Percentiles rank a stretch among this genome's conserved stretches.
Evolutionary conservation across 2,329 filamentous ascomycete genomes (phyloP).

Genomic region (Penicillium sp.): DNA sequence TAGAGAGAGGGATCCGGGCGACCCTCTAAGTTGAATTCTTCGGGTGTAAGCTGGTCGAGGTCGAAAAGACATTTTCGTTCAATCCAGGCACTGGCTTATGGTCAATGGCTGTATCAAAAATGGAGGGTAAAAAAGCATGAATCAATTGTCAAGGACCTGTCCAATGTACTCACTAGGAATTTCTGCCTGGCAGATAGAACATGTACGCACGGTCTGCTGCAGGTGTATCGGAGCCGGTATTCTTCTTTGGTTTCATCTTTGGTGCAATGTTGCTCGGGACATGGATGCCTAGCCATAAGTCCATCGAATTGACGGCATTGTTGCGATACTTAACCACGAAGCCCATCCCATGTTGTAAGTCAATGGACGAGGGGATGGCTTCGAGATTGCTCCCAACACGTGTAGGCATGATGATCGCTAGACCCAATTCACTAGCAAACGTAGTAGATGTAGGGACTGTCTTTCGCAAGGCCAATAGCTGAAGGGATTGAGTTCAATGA

Average conservation of each 20-base stretch:
- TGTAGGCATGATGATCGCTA: not conserved
- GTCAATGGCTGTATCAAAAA: not conserved
- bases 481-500: too few relatives aligned
- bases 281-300: conserved; percentile 8
- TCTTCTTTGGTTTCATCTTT: not conserved
- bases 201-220: not conserved
- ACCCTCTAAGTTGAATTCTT: not conserved
- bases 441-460: not conserved
- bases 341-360: not conserved
- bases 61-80: conserved; percentile 12
- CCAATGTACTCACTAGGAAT: conserved; percentile 2
- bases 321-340: conserved; percentile 10
- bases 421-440: not conserved
- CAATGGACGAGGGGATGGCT: not conserved
- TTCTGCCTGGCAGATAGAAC: conserved; percentile 13
- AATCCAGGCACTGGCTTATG: conserved; percentile 9
- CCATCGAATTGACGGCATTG: not conserved
- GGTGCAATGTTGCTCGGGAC: not conserved
- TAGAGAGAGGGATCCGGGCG: not conserved
- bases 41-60: not conserved
- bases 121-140: not conserved
- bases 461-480: not conserved
- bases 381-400: not conserved
- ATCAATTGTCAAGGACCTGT: not conserved
- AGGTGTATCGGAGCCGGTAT: not conserved